Base-by-base conservation (phyloP, 306 rosid species). In the Quercus agrifolia region DNA sequence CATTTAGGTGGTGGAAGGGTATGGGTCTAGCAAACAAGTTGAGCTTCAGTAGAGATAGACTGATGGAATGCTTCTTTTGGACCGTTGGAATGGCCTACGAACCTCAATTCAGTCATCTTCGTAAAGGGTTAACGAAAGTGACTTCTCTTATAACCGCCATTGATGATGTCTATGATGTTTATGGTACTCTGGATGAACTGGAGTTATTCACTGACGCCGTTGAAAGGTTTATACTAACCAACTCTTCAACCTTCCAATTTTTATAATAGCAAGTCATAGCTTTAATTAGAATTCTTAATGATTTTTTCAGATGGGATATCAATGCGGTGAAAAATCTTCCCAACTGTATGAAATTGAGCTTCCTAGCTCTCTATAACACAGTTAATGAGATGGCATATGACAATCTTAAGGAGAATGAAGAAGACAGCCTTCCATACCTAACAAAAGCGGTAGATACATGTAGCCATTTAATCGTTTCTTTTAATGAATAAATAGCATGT, bases 321-420 rank as follows among this genome's bases (percentile, higher is more conserved):
- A 79, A 80, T 23, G 85, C 78, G 15, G 41, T 85, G 28, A 31
- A 80, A 4, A 56, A n/a, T 68, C 85, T 88, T 10, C 90, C 94
- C 1, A 63, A 78, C 17, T 88, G 88, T 74, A 88, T 89, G 97
- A 88, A 87, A 75, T 41, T 88, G 12, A 85, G 89, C 20, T 91
- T 89, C 79, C 77, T 89, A 11, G 93, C 93, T 49, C 91, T 89
- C 8, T 91, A 85, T 77, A 92, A 91, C 84, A 88, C 85, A 4
- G 77, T 90, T 14, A 91, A 90, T 25, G 88, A 90, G 62, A 78
- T 91, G 25, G 82, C 78, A 35, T 88, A 83, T 51, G 88, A 89
- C 13, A 52, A 76, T 0, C 80, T 85, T 21, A 83, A 70, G 56
- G 82, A 78, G 7, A 85, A 85, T 12, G 94, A 85, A 38, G 81